Conservation (phyloP, 1,284 basidiomycete genomes). For the Ceratobasidium sp. region DNA sequence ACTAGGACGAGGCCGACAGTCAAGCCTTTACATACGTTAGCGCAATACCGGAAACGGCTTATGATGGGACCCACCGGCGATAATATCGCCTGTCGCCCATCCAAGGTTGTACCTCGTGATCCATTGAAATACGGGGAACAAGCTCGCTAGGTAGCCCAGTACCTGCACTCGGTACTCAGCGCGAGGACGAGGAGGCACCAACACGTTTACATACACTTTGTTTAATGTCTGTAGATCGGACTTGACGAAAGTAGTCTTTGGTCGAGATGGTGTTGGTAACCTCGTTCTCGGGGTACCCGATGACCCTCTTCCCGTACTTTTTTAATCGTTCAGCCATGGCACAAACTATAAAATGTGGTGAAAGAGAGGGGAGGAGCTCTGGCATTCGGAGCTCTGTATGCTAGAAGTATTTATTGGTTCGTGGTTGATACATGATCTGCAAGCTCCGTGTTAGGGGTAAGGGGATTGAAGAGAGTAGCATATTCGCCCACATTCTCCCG, state of each 20-base stretch:
- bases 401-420: no score
- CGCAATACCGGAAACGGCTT: neutral
- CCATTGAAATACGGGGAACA: slow-evolving; percentile 87
- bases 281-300: slow-evolving; percentile 65
- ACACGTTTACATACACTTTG: slow-evolving; percentile 53
- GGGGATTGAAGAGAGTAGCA: no score
- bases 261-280: slow-evolving; percentile 62
- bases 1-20: slow-evolving; percentile 92
- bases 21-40: slow-evolving; percentile 54
- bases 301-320: slow-evolving; percentile 57
- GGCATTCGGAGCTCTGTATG: no score
- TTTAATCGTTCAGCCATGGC: slow-evolving; percentile 41
- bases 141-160: slow-evolving; percentile 63
- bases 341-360: neutral
- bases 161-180: slow-evolving; percentile 53
- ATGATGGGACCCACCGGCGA: slow-evolving; percentile 62
- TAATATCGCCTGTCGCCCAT: slow-evolving; percentile 77
- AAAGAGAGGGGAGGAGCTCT: slow-evolving; percentile 2
- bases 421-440: no score
- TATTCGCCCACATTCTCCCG: no score
- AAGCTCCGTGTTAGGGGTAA: no score
- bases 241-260: slow-evolving; percentile 58
- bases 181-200: no score
- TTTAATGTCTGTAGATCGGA: slow-evolving; percentile 53
- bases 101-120: slow-evolving; percentile 79